Evolutionary conservation across 2,329 filamentous ascomycete species (phyloP).

Genomic region (Neonectria neomacrospora): DNA sequence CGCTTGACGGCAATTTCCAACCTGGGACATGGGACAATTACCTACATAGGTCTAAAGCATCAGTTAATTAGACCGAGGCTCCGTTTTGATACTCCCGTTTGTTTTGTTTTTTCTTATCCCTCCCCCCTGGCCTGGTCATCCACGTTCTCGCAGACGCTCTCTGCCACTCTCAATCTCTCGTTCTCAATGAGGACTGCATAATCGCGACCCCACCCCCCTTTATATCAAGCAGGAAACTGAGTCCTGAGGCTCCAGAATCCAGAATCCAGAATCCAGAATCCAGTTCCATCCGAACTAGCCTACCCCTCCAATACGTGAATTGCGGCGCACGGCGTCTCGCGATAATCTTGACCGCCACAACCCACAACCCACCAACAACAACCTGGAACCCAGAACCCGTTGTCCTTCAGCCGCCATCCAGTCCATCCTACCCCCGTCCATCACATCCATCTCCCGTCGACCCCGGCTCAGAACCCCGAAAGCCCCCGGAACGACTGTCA

Average conservation of each 20-base stretch:
- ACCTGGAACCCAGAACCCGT: constrained; percentile 8
- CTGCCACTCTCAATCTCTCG: constrained; percentile 20
- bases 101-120: constrained; percentile 5
- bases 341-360: constrained; percentile 41
- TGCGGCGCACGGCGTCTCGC: constrained; percentile 39
- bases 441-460: constrained; percentile 16
- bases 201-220: constrained; percentile 41
- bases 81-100: background rate
- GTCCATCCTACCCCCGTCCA: constrained; percentile 27
- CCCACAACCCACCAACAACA: constrained; percentile 14
- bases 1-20: background rate
- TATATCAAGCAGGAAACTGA: constrained; percentile 10
- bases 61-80: background rate
- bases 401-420: constrained; percentile 22
- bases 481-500: constrained; percentile 15
- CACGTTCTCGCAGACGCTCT: constrained; percentile 8
- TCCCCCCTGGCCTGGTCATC: constrained; percentile 4
- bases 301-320: constrained; percentile 19
- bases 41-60: background rate
- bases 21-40: background rate
- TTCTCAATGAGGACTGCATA: constrained; percentile 38
- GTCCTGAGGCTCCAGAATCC: constrained; percentile 20
- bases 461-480: constrained; percentile 3
- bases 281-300: constrained; percentile 10
- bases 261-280: constrained; percentile 8